Percentiles rank a stretch among this genome's conserved stretches.
Evolutionary conservation across 2,329 filamentous ascomycete species (phyloP).

Genomic region (Monosporascus cannonballus): DNA sequence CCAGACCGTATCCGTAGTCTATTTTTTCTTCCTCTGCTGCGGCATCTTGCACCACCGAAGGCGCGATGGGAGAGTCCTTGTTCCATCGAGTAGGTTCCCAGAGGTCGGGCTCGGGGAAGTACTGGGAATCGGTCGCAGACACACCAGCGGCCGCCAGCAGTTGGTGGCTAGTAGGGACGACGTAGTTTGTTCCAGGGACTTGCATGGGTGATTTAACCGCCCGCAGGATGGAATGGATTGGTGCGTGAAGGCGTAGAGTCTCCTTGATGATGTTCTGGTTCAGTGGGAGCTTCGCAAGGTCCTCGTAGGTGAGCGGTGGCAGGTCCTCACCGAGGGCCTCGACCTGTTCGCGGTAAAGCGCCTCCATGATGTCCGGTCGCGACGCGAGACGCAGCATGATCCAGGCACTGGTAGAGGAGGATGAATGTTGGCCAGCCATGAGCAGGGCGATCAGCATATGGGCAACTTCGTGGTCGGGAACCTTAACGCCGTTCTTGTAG

Average conservation of each 20-base stretch:
- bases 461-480: conserved; percentile 81
- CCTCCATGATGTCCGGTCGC: conserved; percentile 70
- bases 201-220: conserved; percentile 85
- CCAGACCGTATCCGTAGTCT: conserved; percentile 89
- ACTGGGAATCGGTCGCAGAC: conserved; percentile 61
- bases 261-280: conserved; percentile 85
- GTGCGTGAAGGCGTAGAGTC: conserved; percentile 82
- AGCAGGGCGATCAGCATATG: conserved; percentile 93
- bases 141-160: conserved; percentile 84
- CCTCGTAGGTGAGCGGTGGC: conserved; percentile 69
- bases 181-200: conserved; percentile 74
- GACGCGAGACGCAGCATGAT: conserved; percentile 76
- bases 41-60: conserved; percentile 36
- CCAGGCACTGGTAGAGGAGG: conserved; percentile 78
- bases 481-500: conserved; percentile 74
- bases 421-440: conserved; percentile 89
- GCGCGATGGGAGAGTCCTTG: conserved; percentile 51
- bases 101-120: conserved; percentile 73
- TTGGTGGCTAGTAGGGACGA: conserved; percentile 73
- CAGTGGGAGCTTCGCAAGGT: conserved; percentile 71
- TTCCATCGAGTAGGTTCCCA: conserved; percentile 96
- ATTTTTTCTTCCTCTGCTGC: conserved; percentile 65
- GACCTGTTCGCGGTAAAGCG: conserved; percentile 78
- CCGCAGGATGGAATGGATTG: conserved; percentile 92
- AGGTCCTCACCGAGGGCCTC: conserved; percentile 66